Evolutionary conservation across 768 basidiomycete species (phyloP).

Genomic region (Lactarius deliciosus): DNA sequence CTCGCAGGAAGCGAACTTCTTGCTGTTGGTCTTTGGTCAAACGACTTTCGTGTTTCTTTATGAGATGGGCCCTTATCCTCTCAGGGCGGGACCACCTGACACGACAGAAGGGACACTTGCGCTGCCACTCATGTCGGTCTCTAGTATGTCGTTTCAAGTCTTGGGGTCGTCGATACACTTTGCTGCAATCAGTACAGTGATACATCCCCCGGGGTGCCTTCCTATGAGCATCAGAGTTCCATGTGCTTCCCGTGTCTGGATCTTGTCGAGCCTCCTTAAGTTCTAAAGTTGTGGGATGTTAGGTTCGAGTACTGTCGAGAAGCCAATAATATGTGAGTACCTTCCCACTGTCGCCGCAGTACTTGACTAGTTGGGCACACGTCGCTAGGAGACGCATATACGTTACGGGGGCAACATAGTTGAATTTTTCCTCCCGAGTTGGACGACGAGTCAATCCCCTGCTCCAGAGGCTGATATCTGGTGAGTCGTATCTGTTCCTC

Average conservation of each 20-base stretch:
- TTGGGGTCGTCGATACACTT: slow-evolving; percentile 2
- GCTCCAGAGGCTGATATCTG: neutral
- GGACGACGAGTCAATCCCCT: neutral
- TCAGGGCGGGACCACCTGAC: slow-evolving; percentile 8
- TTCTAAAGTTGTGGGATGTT: neutral
- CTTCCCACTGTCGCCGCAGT: neutral
- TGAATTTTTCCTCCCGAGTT: neutral
- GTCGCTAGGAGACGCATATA: neutral
- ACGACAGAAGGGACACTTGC: slow-evolving; percentile 8
- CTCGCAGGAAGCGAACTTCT: neutral
- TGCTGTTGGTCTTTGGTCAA: neutral
- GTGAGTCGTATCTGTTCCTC: neutral
- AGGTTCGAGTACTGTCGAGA: neutral
- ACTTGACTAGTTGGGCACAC: neutral
- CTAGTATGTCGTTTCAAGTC: slow-evolving; percentile 1
- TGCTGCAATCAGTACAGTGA: neutral
- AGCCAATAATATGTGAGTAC: neutral
- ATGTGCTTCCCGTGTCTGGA: neutral
- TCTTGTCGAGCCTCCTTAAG: no score
- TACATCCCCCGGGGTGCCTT: neutral
- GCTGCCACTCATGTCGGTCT: neutral
- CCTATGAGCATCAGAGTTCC: neutral
- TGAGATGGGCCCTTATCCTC: slow-evolving; percentile 6
- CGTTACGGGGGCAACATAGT: neutral
- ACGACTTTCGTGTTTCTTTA: neutral